Evolutionary conservation across 192 early-diverging fungal genomes (phyloP), one percentile per base, ranked within the genome.

Genomic region (Dimargaris verticillata): DNA sequence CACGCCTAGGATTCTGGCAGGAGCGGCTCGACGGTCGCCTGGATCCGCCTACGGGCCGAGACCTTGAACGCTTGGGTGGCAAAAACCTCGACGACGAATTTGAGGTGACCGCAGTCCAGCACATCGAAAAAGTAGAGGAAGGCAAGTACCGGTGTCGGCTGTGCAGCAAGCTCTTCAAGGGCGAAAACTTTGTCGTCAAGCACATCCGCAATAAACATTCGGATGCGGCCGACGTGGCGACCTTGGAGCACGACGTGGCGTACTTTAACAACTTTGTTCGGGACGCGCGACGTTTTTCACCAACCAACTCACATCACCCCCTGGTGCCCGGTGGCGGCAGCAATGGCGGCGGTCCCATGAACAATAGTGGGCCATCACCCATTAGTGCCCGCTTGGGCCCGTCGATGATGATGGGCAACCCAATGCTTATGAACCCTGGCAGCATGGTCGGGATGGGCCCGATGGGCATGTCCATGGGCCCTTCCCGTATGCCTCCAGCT

Each of bases 131-230:
- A 47, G 63, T 73, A 26, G 83, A 83, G 42, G 87, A 88, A 55
- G 84, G 83, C 59, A 88, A 91, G 70, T 98, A 72, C 78, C 80
- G 91, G 63, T 98, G 95, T 74, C 78, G 74, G 63, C 63, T 87
- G 59, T 98, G 95, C 74, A 77, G 73, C 20, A 98, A 98, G 79
- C 84, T 94, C 44, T 98, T 98, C 77, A 85, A 88, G 66, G 95
- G 89, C 24, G 79, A 86, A 41, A 85, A 88, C 62, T 98, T 89
- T 83, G 91, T 96, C 24, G 80, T 79, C 69, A 98, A 98, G 72
- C 95, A 98, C 64, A 87, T 98, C 64, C 66, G 78, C 62, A 79
- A 78, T 60, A 98, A 98, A 72, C 95, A 98, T 68, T 75, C 83
- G 14, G 83, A 86, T 29, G 75, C 63, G 2, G 67, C 73, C 11